Conservation (phyloP, 2,329 filamentous ascomycete genomes). For the Chaetomiaceae sp. region DNA sequence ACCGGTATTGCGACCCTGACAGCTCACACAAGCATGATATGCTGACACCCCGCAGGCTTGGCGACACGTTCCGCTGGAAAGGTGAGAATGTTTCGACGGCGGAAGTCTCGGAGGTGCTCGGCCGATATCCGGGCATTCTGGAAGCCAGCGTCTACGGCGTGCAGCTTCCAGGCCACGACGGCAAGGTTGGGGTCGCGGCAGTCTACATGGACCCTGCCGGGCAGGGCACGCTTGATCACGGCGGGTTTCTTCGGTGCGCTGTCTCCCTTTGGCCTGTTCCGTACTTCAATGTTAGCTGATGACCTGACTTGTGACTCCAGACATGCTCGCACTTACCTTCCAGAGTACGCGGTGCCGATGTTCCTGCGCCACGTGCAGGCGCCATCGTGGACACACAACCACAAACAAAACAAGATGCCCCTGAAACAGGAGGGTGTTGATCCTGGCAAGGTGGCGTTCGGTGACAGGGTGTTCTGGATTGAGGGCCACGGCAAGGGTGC, state of each 20-base stretch:
- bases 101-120: constrained; percentile 60
- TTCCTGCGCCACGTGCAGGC: constrained; percentile 59
- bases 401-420: constrained; percentile 74
- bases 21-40: neutral
- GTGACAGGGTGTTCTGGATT: constrained; percentile 47
- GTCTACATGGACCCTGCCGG: constrained; percentile 49
- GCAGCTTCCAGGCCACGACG: constrained; percentile 58
- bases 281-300: neutral
- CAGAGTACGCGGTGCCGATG: constrained; percentile 68
- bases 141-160: constrained; percentile 70
- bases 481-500: constrained; percentile 49
- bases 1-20: constrained; percentile 33
- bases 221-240: constrained; percentile 50
- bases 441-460: constrained; percentile 38
- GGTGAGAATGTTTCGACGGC: constrained; percentile 61
- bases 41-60: constrained; percentile 40
- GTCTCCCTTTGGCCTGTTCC: neutral
- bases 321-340: constrained; percentile 53
- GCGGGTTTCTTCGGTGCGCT: constrained; percentile 47
- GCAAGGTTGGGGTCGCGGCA: constrained; percentile 59
- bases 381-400: constrained; percentile 62
- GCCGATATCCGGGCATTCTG: constrained; percentile 49
- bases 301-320: constrained; percentile 23
- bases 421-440: constrained; percentile 62
- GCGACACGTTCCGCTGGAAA: constrained; percentile 72